These are phyloP conservation scores for Candida sphagnicola DNA, from an alignment of 805 yeast genomes.

Conservation along the genomic window DNA sequence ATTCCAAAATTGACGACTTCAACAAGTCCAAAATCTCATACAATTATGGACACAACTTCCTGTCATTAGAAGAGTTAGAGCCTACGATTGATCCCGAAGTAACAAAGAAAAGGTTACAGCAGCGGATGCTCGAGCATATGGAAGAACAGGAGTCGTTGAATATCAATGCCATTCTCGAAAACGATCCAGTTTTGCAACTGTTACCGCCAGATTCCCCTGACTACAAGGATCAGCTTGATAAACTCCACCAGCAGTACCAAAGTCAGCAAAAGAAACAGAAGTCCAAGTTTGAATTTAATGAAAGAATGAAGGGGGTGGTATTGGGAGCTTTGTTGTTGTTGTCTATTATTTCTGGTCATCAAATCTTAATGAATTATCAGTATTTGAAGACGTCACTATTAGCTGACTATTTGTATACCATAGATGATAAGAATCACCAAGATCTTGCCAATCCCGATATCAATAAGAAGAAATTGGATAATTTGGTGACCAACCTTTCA, in stretches of 20 bases:
- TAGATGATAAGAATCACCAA: constrained; percentile 36
- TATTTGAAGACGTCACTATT: constrained; percentile 30
- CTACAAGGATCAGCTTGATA: constrained; percentile 27
- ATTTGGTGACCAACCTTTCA: constrained; percentile 22
- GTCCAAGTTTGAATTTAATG: constrained; percentile 34
- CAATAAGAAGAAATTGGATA: constrained; percentile 23
- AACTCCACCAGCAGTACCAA: constrained; percentile 24
- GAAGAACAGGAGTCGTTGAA: constrained; percentile 13
- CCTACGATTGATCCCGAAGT: constrained; percentile 10
- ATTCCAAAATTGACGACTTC: constrained; percentile 30
- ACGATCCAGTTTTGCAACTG: constrained; percentile 26
- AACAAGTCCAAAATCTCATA: constrained; percentile 30
- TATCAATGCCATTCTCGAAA: constrained; percentile 21
- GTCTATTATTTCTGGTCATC: constrained; percentile 38
- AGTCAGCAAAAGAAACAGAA: constrained; percentile 22
- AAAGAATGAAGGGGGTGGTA: constrained; percentile 42
- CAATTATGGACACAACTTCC: constrained; percentile 21
- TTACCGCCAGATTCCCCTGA: constrained; percentile 32
- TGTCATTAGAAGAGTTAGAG: constrained; percentile 15
- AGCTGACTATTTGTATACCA: constrained; percentile 29
- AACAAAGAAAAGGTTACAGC: constrained; percentile 6
- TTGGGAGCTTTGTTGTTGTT: constrained; percentile 39
- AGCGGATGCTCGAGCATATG: constrained; percentile 7
- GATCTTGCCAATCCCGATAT: constrained; percentile 29
- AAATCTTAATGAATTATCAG: constrained; percentile 40